Evolutionary conservation across 1,284 basidiomycete species (phyloP), one percentile per base, ranked within the genome.

Genomic region (Heterobasidion occidentale): DNA sequence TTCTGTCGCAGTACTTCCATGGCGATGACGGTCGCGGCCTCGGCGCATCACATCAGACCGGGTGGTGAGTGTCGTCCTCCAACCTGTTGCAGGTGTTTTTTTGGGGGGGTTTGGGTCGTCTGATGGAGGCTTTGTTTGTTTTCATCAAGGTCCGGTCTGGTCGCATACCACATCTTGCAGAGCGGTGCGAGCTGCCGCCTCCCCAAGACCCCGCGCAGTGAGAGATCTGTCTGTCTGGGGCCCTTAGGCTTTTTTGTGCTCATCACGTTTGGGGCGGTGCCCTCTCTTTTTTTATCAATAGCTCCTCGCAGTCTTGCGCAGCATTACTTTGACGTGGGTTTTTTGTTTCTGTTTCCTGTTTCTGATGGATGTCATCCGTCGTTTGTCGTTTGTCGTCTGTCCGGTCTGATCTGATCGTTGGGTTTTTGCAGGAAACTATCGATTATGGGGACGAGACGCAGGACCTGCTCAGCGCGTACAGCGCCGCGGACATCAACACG

Each of bases 31-130:
- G 95, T 9, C 83, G 87, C 58, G 96, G 96, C 20, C 78, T 98
- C 17, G 96, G 96, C 45, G 96, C 96, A 1, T 95, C 92, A 6
- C 96, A 99, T 74, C 96, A 99, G 72, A 98, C 94, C 60, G 95
- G 95, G 65, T 98, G 96, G 92, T 88, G 65, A 63, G 79, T 67
- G 20, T 62, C 15, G 58, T 63, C 15, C 34, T 52, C 33, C 17
- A 20, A 20, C 7, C 11, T n/a, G 35, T 46, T 38, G 42, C 4
- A 9, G 36, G 11, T 45, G 34, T 42, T 42, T 7, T 9, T 19
- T 19, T 19, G 1, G 19, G 19, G 19, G 19, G 19, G 19, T 19
- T 19, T 1, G 11, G 44, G 17, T 42, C 7, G 38, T n/a, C 38
- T 42, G 38, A 42, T 42, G 27, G 27, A 27, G 5, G 27, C 27